Evolutionary conservation across 805 yeast species (phyloP).

Genomic region (Diddensiella caesifluorescens): DNA sequence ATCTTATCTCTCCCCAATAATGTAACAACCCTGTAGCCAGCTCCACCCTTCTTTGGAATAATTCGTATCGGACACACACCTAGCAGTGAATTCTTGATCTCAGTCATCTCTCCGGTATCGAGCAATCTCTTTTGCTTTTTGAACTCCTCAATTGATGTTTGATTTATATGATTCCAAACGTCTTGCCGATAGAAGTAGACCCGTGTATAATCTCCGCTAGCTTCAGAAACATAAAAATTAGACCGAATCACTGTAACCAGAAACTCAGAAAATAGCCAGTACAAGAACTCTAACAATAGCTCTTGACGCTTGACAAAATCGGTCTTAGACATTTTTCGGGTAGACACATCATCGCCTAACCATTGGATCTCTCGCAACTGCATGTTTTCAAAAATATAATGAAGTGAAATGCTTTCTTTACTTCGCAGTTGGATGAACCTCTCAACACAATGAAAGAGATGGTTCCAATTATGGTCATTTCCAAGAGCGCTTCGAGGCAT

Average conservation of each 20-base stretch:
- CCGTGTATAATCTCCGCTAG: conserved; percentile 36
- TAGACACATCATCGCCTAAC: conserved; percentile 38
- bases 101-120: conserved; percentile 23
- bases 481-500: conserved; percentile 55
- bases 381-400: conserved; percentile 35
- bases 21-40: conserved; percentile 35
- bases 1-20: conserved; percentile 9
- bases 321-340: conserved; percentile 33
- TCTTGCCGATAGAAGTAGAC: conserved; percentile 51
- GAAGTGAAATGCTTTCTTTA: conserved; percentile 34
- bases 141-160: conserved; percentile 39
- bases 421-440: conserved; percentile 36
- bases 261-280: conserved; percentile 53
- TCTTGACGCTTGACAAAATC: conserved; percentile 38
- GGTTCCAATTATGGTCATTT: conserved; percentile 40
- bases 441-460: conserved; percentile 36
- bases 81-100: conserved; percentile 12
- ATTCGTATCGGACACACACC: conserved; percentile 41
- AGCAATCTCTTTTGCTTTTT: conserved; percentile 26
- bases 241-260: conserved; percentile 44
- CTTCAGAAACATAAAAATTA: conserved; percentile 65
- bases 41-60: conserved; percentile 51
- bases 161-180: conserved; percentile 47
- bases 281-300: conserved; percentile 40
- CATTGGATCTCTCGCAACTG: conserved; percentile 46